Evolutionary conservation across 495 filamentous ascomycete genomes (phyloP).

Genomic region (Staphylotrichum tortipilum): DNA sequence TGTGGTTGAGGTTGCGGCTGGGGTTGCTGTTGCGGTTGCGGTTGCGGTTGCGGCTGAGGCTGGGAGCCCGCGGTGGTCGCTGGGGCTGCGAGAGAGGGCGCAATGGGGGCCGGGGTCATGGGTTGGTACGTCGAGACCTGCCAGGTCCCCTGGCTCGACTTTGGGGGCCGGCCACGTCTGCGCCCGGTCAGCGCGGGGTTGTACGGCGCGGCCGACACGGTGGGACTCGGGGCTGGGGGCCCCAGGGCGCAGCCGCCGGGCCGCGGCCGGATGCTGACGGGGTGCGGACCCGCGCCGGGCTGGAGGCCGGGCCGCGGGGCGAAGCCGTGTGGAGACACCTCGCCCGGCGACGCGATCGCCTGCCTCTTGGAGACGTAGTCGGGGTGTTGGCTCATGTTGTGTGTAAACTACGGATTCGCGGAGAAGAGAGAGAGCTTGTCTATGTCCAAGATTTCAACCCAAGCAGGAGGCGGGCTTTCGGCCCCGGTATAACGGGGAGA

Average conservation of each 20-base stretch:
- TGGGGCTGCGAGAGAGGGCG: conserved; percentile 6
- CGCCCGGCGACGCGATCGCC: conserved; percentile 24
- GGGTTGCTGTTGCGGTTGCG: too few relatives aligned
- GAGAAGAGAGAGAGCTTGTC: neutral
- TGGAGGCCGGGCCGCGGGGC: conserved; percentile 23
- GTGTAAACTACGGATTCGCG: too few relatives aligned
- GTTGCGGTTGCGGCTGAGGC: too few relatives aligned
- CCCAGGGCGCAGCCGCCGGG: conserved; percentile 30
- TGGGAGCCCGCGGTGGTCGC: conserved; percentile 2
- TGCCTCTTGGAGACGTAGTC: conserved; percentile 35
- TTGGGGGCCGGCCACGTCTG: conserved; percentile 24
- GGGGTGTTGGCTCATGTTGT: conserved; percentile 31
- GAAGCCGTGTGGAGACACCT: conserved; percentile 11
- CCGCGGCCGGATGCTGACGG: conserved; percentile 25
- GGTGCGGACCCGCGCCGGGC: conserved; percentile 9
- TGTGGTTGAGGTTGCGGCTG: too few relatives aligned
- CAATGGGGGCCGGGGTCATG: conserved; percentile 25
- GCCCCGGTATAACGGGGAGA: too few relatives aligned
- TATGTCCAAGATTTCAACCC: too few relatives aligned
- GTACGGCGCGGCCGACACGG: conserved; percentile 17
- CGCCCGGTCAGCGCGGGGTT: conserved; percentile 17
- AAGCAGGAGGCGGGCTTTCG: too few relatives aligned
- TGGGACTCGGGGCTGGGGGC: conserved; percentile 16
- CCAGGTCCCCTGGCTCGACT: conserved; percentile 16
- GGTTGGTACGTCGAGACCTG: conserved; percentile 28